These are phyloP conservation scores for Plasmodium chabaudi DNA, from an alignment of 169 alveolate species.

Conservation along the genomic window DNA sequence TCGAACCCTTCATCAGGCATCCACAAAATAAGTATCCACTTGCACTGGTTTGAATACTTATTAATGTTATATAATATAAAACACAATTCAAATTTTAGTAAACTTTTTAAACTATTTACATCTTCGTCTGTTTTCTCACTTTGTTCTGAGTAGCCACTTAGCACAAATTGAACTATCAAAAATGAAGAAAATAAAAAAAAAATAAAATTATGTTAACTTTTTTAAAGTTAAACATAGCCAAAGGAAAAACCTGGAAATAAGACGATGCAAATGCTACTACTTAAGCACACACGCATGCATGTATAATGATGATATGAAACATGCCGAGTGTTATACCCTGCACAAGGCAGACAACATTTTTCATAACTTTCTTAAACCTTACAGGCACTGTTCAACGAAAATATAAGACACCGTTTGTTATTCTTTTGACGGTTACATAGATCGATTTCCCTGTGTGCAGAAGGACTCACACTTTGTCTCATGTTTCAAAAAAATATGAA, in stretches of 20 bases:
- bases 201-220: background rate
- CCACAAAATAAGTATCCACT: slow-evolving; percentile 55
- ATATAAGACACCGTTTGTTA: slow-evolving; percentile 40
- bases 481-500: slow-evolving; percentile 10
- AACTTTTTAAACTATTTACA: slow-evolving; percentile 20
- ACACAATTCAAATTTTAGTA: slow-evolving; percentile 23
- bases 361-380: background rate
- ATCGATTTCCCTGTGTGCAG: slow-evolving; percentile 20
- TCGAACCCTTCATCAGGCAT: slow-evolving; percentile 20
- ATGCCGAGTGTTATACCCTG: no score
- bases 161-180: slow-evolving; percentile 29
- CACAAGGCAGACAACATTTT: background rate
- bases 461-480: slow-evolving; percentile 43
- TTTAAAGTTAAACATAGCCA: background rate
- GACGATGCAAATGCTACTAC: no score
- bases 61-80: slow-evolving; percentile 24
- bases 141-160: slow-evolving; percentile 34
- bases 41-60: slow-evolving; percentile 10
- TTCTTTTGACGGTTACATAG: slow-evolving; percentile 57
- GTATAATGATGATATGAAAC: background rate
- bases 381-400: slow-evolving; percentile 57
- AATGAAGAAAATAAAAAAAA: background rate
- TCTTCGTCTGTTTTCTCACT: slow-evolving; percentile 16
- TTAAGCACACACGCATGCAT: background rate
- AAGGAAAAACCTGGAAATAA: background rate